Percentiles rank a stretch among this genome's conserved stretches.
phyloP scores from a whole-genome alignment of 2,329 filamentous ascomycete genomes.

The Arthrobotrys entomopaga region DNA sequence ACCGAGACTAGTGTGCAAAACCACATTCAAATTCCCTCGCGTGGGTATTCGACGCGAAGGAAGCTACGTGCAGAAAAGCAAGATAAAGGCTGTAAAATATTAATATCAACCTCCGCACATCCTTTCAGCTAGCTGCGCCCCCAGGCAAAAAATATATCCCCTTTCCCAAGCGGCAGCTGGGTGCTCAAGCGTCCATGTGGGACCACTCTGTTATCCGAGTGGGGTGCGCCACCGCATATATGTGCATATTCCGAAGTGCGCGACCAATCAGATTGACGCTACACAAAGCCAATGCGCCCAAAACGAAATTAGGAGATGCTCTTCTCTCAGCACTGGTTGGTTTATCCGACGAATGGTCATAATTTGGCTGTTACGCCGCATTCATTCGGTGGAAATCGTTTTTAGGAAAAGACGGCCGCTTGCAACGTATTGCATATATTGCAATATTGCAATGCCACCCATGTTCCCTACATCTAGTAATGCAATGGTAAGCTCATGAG shows the following conservation, averaged over 20 bases:
- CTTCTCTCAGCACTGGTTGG: not conserved
- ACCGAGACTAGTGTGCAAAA: too few relatives aligned
- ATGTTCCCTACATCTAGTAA: not conserved
- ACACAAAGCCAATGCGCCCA: not conserved
- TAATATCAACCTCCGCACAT: too few relatives aligned
- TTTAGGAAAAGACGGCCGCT: not conserved
- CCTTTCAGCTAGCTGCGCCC: too few relatives aligned
- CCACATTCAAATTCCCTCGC: too few relatives aligned
- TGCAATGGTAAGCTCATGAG: not conserved
- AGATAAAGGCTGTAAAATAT: too few relatives aligned
- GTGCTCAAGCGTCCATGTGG: not conserved
- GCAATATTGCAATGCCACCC: not conserved
- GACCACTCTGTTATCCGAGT: not conserved
- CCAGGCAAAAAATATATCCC: not conserved
- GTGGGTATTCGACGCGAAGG: too few relatives aligned
- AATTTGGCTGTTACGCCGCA: constrained; percentile 8
- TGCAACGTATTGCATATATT: not conserved
- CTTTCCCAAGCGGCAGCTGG: not conserved
- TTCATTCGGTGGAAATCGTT: constrained; percentile 12
- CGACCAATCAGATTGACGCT: constrained; percentile 16
- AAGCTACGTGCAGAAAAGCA: too few relatives aligned
- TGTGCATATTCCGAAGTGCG: constrained; percentile 45
- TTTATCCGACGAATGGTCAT: not conserved
- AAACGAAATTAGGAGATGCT: constrained; percentile 20
- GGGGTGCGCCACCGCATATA: constrained; percentile 24